Conservation (phyloP, 495 filamentous ascomycete species). For the Penicillium crystallinum region DNA sequence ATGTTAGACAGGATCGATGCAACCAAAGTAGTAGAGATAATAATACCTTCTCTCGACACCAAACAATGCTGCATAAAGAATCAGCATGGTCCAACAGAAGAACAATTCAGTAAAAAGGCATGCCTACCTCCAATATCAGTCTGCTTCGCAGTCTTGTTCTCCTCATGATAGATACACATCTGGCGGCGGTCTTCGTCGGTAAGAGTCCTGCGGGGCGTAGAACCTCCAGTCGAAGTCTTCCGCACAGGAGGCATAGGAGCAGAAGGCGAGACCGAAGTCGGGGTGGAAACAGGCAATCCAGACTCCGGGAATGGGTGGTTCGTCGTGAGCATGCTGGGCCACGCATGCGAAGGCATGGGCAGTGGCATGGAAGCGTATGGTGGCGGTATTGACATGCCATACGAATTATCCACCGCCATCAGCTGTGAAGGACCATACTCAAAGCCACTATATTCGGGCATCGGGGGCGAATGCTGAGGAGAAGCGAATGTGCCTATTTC, state of each 20-base stretch:
- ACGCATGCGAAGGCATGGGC: conserved; percentile 61
- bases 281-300: conserved; percentile 46
- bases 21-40: neutral
- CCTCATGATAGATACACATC: conserved; percentile 95
- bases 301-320: conserved; percentile 27
- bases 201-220: conserved; percentile 80
- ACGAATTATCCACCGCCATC: conserved; percentile 37
- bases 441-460: conserved; percentile 42
- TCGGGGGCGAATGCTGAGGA: conserved; percentile 40
- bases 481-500: conserved; percentile 44
- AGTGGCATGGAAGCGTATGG: conserved; percentile 52
- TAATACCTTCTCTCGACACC: conserved; percentile 94
- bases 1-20: conserved; percentile 22
- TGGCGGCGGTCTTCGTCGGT: conserved; percentile 86
- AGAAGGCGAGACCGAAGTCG: conserved; percentile 46
- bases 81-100: conserved; percentile 13
- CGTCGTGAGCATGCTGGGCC: conserved; percentile 64
- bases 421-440: conserved; percentile 32
- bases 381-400: conserved; percentile 43
- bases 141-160: conserved; percentile 92
- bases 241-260: conserved; percentile 45
- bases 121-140: conserved; percentile 89
- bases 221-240: conserved; percentile 47
- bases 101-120: conserved; percentile 11
- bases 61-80: conserved; percentile 63